Evolutionary conservation across 805 yeast genomes (phyloP).

Genomic region (Cyberlindnera maritima): DNA sequence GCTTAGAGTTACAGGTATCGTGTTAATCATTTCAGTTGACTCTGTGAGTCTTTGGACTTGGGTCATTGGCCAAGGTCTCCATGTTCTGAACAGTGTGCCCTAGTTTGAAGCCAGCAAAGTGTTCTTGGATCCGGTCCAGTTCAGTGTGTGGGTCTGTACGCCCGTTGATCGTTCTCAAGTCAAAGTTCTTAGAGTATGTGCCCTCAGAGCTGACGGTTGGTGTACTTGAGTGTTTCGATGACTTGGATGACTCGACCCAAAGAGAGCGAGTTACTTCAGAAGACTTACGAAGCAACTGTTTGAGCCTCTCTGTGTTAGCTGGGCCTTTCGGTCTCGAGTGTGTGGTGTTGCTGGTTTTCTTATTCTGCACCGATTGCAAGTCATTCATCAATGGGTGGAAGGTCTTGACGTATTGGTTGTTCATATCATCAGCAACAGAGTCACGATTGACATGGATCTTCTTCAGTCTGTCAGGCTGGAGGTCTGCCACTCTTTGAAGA

Average conservation of each 20-base stretch:
- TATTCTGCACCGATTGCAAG: background rate
- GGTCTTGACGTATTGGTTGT: conserved; percentile 1
- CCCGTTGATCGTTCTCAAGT: background rate
- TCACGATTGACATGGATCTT: background rate
- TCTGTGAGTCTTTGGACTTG: conserved; percentile 11
- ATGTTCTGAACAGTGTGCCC: conserved; percentile 2
- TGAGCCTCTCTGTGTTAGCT: conserved; percentile 4
- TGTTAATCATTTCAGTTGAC: conserved; percentile 1
- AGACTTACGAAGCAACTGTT: conserved; percentile 6
- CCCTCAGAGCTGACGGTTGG: conserved; percentile 4
- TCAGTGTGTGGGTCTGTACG: background rate
- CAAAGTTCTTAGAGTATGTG: conserved; percentile 2
- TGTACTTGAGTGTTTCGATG: background rate
- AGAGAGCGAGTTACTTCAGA: conserved; percentile 9
- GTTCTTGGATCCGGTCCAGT: conserved; percentile 8
- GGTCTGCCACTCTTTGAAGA: conserved; percentile 8
- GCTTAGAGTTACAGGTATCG: background rate
- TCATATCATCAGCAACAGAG: background rate
- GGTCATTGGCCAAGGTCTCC: conserved; percentile 1
- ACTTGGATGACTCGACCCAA: conserved; percentile 6
- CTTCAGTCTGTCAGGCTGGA: background rate
- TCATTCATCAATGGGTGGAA: conserved; percentile 7
- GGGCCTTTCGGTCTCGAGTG: background rate
- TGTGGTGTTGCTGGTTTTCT: background rate
- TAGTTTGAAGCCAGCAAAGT: conserved; percentile 11